Conservation (phyloP, 2,329 filamentous ascomycete genomes). For the Pestalotiopsis sp. region DNA sequence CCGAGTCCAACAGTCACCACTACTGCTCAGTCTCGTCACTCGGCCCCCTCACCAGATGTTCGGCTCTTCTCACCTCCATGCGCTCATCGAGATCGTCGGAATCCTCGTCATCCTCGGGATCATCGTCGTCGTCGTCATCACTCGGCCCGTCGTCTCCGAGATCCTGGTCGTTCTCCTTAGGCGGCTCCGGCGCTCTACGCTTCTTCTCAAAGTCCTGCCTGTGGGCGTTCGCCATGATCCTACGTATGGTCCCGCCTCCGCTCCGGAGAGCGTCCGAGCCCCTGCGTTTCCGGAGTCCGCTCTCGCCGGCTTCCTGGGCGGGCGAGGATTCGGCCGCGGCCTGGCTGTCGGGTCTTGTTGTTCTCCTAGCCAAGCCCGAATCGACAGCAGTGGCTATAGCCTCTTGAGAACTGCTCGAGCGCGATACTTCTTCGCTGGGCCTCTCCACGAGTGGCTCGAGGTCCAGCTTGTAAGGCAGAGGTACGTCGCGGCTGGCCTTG, state of each 20-base stretch:
- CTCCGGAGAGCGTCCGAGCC: slow-evolving; percentile 20
- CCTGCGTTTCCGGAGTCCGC: slow-evolving; percentile 23
- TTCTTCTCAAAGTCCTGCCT: slow-evolving; percentile 90
- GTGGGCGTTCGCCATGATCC: slow-evolving; percentile 81
- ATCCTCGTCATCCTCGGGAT: slow-evolving; percentile 34
- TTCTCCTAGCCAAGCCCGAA: not conserved
- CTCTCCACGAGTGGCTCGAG: slow-evolving; percentile 47
- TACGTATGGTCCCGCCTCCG: slow-evolving; percentile 46
- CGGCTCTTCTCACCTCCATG: slow-evolving; percentile 23
- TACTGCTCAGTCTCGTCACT: slow-evolving; percentile 1
- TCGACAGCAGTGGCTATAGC: not conserved
- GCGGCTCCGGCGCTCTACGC: slow-evolving; percentile 47
- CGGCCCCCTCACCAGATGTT: slow-evolving; percentile 19
- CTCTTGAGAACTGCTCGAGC: slow-evolving; percentile 11
- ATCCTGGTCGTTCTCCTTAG: slow-evolving; percentile 34
- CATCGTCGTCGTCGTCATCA: slow-evolving; percentile 32
- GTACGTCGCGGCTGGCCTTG: slow-evolving; percentile 86
- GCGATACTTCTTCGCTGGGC: slow-evolving; percentile 35
- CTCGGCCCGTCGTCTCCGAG: slow-evolving; percentile 37
- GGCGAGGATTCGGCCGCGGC: slow-evolving; percentile 10
- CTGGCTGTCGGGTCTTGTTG: not conserved
- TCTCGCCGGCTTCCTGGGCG: slow-evolving; percentile 17
- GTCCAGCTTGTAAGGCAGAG: slow-evolving; percentile 73
- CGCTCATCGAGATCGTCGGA: slow-evolving; percentile 28
- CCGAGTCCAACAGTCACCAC: not conserved